phyloP scores from a whole-genome alignment of 768 basidiomycete genomes.

The Trametes punicea region DNA sequence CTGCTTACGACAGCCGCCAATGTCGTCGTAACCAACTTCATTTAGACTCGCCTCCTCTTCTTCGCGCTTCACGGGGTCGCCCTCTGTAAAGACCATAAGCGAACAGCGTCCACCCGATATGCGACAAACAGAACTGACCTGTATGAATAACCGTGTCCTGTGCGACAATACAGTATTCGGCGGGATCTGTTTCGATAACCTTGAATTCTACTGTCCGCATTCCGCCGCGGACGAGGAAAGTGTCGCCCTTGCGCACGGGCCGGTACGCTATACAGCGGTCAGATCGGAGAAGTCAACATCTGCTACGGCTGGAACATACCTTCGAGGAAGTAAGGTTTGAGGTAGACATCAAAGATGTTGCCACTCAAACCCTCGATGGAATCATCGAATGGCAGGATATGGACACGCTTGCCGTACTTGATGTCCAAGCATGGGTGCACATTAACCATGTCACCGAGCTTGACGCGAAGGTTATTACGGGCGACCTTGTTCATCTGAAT shows the following conservation, averaged over 20 bases:
- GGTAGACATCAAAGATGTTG: conserved; percentile 97
- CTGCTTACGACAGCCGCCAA: conserved; percentile 98
- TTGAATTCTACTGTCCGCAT: conserved; percentile 99
- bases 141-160: conserved; percentile 98
- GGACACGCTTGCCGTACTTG: conserved; percentile 98
- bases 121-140: conserved; percentile 39
- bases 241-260: conserved; percentile 95
- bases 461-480: conserved; percentile 97
- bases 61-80: conserved; percentile 97
- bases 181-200: conserved; percentile 96
- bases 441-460: conserved; percentile 93
- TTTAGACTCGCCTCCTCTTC: conserved; percentile 96
- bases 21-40: conserved; percentile 98
- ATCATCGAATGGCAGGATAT: conserved; percentile 96
- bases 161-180: conserved; percentile 98
- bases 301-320: conserved; percentile 40
- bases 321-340: conserved; percentile 99
- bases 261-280: conserved; percentile 51
- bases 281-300: background rate
- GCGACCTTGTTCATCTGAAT: conserved; percentile 99
- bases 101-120: background rate
- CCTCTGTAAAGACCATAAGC: conserved; percentile 53
- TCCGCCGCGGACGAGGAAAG: conserved; percentile 97
- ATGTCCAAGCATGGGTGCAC: conserved; percentile 97
- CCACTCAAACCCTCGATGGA: conserved; percentile 97